Evolutionary conservation across 2,329 filamentous ascomycete genomes (phyloP), one percentile per base, ranked within the genome.

Genomic region (Ophiostoma pallidulum): DNA sequence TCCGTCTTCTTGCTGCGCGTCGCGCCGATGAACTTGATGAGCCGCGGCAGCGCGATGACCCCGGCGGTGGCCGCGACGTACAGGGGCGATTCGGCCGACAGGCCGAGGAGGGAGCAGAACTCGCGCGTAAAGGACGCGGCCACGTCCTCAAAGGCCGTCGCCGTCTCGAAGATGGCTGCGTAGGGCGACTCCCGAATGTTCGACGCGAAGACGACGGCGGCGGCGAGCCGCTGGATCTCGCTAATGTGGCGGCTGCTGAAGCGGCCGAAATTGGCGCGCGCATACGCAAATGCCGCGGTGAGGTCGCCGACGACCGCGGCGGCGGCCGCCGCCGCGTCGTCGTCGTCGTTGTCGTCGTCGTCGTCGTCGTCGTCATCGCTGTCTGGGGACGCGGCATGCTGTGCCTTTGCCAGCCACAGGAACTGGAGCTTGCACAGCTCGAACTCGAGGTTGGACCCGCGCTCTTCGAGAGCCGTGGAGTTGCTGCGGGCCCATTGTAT

Each of bases 51-150:
- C 0, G 92, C 91, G 42, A 98, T 92, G 9, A 88, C 83, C 39
- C 92, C 92, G 1, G 92, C 92, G 10, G 91, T 97, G 2, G 86
- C 84, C 41, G 92, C 90, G 24, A 96, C 81, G 63, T 95, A 96
- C 10, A 98, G 79, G 0, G 92, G 92, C 1, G 88, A 95, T 59
- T 94, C 86, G 18, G 91, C 88, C 0, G 88, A 91, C 1, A 98
- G 74, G 10, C 89, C 88, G 1, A 98, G 77, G 19, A 97, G 71
- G 1, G 85, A 90, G 69, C 92, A 98, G 68, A 96, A 98, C 62
- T 97, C 92, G 51, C 86, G 80, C 1, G 86, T 94, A 62, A 98
- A 98, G 4, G 86, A 86, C n/a, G 78, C 69, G 5, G 87, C 80
- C 2, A 94, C 85, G 53, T 94, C 87, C 35, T 86, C 78, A 73